A percentile compares a stretch with the other conserved stretches of the same genome.
Conservation (phyloP, 2,329 filamentous ascomycete genomes). For the Beauveria brongniartii region DNA sequence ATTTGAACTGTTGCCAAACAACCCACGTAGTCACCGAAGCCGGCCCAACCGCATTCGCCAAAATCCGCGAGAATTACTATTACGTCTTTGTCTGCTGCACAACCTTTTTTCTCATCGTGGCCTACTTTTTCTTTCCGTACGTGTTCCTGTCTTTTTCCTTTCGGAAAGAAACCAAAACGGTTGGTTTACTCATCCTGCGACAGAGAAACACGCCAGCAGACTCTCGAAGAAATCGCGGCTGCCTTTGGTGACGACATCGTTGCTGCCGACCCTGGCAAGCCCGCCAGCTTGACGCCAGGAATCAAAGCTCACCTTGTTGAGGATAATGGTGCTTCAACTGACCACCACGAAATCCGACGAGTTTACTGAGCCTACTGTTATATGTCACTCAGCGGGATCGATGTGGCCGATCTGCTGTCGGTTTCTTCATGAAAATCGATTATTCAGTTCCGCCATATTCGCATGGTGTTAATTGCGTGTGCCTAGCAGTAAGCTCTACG, state of each 20-base stretch:
- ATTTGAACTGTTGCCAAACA: no score
- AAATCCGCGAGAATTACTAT: slow-evolving; percentile 52
- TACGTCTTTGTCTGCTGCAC: slow-evolving; percentile 50
- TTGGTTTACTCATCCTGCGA: not conserved
- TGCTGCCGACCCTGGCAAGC: not conserved
- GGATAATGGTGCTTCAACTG: not conserved
- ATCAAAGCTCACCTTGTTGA: not conserved
- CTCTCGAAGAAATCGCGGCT: slow-evolving; percentile 39
- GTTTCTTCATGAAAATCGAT: no score
- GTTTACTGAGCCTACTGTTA: no score
- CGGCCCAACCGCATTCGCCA: slow-evolving; percentile 47
- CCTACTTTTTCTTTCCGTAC: slow-evolving; percentile 45
- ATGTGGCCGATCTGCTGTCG: no score
- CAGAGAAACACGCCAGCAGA: slow-evolving; percentile 37
- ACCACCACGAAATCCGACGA: not conserved
- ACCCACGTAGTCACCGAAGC: slow-evolving; percentile 38
- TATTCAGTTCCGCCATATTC: no score
- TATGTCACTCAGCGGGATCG: no score
- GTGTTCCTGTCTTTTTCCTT: not conserved
- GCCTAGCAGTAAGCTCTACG: no score
- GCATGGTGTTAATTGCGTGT: no score
- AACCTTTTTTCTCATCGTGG: slow-evolving; percentile 40
- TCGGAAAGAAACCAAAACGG: not conserved
- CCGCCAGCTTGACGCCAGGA: not conserved
- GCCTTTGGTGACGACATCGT: slow-evolving; percentile 40